Conservation (phyloP, 140 eudicot genomes). For the Erigeron philadelphicus region DNA sequence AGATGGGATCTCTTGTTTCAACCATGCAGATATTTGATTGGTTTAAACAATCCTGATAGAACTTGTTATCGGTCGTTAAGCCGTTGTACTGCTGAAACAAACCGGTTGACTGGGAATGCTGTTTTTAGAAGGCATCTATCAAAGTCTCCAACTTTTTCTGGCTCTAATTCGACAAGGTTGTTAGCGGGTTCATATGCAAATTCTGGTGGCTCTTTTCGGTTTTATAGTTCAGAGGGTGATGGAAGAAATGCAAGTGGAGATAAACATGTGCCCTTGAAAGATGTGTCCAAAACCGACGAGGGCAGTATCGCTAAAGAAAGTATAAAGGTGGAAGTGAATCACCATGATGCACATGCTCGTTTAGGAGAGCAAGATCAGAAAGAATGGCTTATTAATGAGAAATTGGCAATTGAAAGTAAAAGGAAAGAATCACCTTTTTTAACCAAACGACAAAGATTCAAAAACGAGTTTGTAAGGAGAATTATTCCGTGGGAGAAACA, state of each 20-base stretch:
- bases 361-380: constrained; percentile 88
- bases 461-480: constrained; percentile 75
- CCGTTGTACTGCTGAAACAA: constrained; percentile 16
- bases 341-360: constrained; percentile 68
- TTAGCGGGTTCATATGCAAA: constrained; percentile 31
- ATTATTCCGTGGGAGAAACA: constrained; percentile 89
- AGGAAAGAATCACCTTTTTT: constrained; percentile 77
- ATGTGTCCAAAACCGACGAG: constrained; percentile 39
- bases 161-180: constrained; percentile 27
- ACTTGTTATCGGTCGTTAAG: constrained; percentile 29
- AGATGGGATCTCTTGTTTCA: constrained; percentile 57
- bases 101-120: constrained; percentile 24
- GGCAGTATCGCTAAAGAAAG: constrained; percentile 29
- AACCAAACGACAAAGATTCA: constrained; percentile 60
- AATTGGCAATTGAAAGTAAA: constrained; percentile 72
- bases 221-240: constrained; percentile 78
- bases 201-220: constrained; percentile 36
- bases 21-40: constrained; percentile 39
- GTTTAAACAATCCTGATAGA: constrained; percentile 26
- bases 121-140: constrained; percentile 42
- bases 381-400: constrained; percentile 90
- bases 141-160: constrained; percentile 27
- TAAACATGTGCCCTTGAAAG: constrained; percentile 48
- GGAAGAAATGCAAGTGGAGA: constrained; percentile 75
- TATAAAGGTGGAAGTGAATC: constrained; percentile 32